Conservation (phyloP, 2,329 filamentous ascomycete genomes). For the Zymoseptoria tritici region DNA sequence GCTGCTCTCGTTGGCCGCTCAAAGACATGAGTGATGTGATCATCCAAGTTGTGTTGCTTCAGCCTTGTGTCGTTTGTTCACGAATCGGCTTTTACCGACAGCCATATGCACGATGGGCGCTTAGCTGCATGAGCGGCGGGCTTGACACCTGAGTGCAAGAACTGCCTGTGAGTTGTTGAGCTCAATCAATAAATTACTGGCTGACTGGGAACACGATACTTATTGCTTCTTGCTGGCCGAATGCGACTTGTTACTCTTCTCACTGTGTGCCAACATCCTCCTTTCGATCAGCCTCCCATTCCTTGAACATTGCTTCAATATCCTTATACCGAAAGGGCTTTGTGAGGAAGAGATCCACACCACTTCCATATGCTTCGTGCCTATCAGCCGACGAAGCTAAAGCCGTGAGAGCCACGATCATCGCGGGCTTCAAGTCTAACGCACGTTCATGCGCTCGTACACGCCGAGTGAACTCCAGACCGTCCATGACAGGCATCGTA, state of each 20-base stretch:
- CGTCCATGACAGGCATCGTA: slow-evolving; percentile 32
- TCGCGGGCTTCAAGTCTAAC: slow-evolving; percentile 10
- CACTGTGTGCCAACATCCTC: neutral
- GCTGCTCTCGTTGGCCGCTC: neutral
- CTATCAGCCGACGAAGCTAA: slow-evolving; percentile 19
- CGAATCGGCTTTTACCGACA: neutral
- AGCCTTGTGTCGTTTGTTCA: neutral
- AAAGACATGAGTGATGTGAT: no score
- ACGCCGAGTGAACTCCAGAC: slow-evolving; percentile 23
- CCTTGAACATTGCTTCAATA: neutral
- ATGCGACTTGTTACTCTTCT: no score
- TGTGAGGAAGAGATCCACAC: slow-evolving; percentile 26
- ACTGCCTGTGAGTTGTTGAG: no score
- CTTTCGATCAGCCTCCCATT: neutral
- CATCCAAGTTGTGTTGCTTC: neutral
- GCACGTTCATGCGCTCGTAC: slow-evolving; percentile 24
- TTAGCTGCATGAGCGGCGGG: neutral
- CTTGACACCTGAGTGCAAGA: no score
- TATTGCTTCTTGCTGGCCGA: no score
- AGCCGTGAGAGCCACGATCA: slow-evolving; percentile 26
- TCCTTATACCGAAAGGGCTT: slow-evolving; percentile 18
- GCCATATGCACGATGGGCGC: neutral
- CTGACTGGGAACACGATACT: neutral
- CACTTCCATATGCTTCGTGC: slow-evolving; percentile 22
- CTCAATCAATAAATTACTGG: no score